A percentile compares a stretch with the other conserved stretches of the same genome.
Conservation (phyloP, 495 filamentous ascomycete genomes). For the Podospora conica region DNA sequence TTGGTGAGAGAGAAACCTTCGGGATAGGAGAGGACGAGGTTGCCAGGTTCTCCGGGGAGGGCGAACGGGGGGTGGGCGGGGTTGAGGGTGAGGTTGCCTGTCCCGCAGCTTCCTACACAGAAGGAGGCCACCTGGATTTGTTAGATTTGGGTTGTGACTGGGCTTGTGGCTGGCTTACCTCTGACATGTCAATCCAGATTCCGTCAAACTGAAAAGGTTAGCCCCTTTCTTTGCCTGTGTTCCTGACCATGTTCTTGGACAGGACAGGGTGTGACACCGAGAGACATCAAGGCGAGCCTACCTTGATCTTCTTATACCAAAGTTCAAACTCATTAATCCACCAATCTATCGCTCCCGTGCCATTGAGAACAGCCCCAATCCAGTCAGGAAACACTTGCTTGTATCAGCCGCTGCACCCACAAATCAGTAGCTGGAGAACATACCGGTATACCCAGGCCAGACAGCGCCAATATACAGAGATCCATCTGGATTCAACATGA, state of each 20-base stretch:
- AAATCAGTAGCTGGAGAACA: conserved; percentile 24
- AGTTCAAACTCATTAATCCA: conserved; percentile 63
- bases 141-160: background rate
- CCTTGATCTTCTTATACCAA: conserved; percentile 52
- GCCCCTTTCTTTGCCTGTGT: background rate
- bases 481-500: conserved; percentile 63
- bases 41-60: conserved; percentile 60
- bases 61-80: conserved; percentile 62
- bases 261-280: too few relatives aligned
- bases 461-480: conserved; percentile 72
- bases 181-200: conserved; percentile 88
- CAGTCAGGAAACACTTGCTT: conserved; percentile 30
- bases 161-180: conserved; percentile 30
- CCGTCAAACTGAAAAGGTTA: conserved; percentile 57
- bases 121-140: conserved; percentile 54
- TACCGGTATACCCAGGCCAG: conserved; percentile 75
- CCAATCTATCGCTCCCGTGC: conserved; percentile 54
- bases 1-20: conserved; percentile 70
- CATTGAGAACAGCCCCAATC: conserved; percentile 54
- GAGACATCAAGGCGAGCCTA: conserved; percentile 3
- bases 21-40: conserved; percentile 57
- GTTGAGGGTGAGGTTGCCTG: conserved; percentile 60
- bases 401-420: conserved; percentile 44
- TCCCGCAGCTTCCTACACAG: conserved; percentile 74
- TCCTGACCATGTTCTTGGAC: background rate